Evolutionary conservation across 139 green algal species (phyloP).

Genomic region (Chara braunii): DNA sequence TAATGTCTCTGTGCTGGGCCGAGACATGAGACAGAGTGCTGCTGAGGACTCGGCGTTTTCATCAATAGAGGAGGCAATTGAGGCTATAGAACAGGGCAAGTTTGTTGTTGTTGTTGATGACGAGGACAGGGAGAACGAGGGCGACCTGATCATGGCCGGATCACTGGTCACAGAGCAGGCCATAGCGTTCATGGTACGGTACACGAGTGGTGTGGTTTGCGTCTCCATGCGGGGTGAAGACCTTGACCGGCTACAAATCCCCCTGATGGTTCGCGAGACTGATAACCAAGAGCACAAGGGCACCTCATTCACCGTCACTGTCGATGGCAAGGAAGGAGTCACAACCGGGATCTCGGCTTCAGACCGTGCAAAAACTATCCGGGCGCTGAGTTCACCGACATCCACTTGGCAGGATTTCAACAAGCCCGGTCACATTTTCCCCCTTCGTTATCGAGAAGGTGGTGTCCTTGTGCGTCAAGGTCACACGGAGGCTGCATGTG

Average conservation of each 20-base stretch:
- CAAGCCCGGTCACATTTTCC: slow-evolving; percentile 94
- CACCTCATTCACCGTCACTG: slow-evolving; percentile 89
- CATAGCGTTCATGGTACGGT: slow-evolving; percentile 74
- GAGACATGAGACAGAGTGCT: neutral
- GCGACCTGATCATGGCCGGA: slow-evolving; percentile 91
- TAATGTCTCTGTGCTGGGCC: neutral
- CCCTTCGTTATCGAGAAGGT: slow-evolving; percentile 58
- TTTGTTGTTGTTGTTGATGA: slow-evolving; percentile 95
- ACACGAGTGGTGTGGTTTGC: slow-evolving; percentile 83
- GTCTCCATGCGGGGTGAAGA: slow-evolving; percentile 52
- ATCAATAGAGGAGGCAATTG: neutral
- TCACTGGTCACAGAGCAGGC: slow-evolving; percentile 52
- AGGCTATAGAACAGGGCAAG: slow-evolving; percentile 3
- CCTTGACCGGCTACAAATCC: slow-evolving; percentile 76
- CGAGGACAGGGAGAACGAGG: slow-evolving; percentile 94
- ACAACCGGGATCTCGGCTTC: slow-evolving; percentile 87
- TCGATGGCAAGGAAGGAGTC: slow-evolving; percentile 68
- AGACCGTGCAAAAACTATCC: slow-evolving; percentile 81
- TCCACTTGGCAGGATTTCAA: slow-evolving; percentile 59
- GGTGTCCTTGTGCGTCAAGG: slow-evolving; percentile 71
- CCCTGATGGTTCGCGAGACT: slow-evolving; percentile 84
- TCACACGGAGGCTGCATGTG: slow-evolving; percentile 89
- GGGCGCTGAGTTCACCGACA: slow-evolving; percentile 58
- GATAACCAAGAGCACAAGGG: slow-evolving; percentile 78
- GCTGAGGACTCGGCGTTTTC: neutral